Conservation (phyloP, 1,284 basidiomycete species). For the Hemileia vastatrix region DNA sequence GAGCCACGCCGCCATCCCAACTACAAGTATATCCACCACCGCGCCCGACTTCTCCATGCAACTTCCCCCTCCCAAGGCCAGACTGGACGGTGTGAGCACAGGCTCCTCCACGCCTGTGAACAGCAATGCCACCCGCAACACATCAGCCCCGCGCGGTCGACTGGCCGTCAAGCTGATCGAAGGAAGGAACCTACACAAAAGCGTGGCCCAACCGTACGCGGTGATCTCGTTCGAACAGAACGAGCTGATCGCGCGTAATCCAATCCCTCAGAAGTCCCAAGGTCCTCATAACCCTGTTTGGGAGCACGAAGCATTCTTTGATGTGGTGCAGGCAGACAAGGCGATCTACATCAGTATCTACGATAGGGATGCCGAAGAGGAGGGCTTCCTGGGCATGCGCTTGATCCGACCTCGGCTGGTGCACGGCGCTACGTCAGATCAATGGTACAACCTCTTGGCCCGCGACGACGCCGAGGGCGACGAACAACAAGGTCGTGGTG, state of each 20-base stretch:
- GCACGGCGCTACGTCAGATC: constrained; percentile 85
- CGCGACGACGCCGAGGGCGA: constrained; percentile 22
- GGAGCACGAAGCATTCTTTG: constrained; percentile 97
- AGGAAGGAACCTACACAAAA: constrained; percentile 62
- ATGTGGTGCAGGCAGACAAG: constrained; percentile 86
- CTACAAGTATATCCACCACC: not conserved
- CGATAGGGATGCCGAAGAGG: constrained; percentile 70
- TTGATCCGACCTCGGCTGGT: constrained; percentile 81
- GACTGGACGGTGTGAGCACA: not conserved
- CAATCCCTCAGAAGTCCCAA: constrained; percentile 63
- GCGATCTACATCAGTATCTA: constrained; percentile 81
- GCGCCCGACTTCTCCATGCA: not conserved
- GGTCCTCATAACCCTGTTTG: constrained; percentile 84
- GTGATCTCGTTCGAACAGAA: constrained; percentile 98
- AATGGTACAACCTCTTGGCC: constrained; percentile 65
- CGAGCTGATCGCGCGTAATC: constrained; percentile 89
- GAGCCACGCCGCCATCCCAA: no score
- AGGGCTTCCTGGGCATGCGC: constrained; percentile 80
- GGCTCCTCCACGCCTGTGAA: constrained; percentile 2
- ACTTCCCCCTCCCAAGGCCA: not conserved
- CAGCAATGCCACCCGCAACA: constrained; percentile 2
- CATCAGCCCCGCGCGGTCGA: constrained; percentile 55
- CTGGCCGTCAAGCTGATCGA: constrained; percentile 91
- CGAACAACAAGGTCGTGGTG: constrained; percentile 62
- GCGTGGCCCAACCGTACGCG: constrained; percentile 63